Base-by-base conservation (phyloP, 352 stramenopile species). In the Globisporangium yorkense region DNA sequence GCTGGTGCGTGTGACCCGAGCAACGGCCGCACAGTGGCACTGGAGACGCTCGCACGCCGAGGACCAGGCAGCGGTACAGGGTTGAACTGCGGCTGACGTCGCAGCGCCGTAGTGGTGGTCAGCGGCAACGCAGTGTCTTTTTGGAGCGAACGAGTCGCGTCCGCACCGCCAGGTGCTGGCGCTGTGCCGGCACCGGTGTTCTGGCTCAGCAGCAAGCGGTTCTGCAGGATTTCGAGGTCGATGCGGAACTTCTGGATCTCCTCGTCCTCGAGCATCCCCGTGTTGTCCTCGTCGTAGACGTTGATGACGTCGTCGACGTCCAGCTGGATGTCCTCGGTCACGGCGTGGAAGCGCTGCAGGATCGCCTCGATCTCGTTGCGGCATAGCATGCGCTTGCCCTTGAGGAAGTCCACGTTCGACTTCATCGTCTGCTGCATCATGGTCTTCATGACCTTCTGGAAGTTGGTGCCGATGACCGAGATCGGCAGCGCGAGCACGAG, bases 381-480 rank as follows among this genome's bases (percentile, higher is more conserved):
- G 20, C 78, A 87, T 33, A 90, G 51, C 67, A 87, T 82, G 29
- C 73, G 78, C 51, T 88, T 88, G 35, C 80, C 78, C 53, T 83
- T 84, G 47, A 90, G 71, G 55, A 72, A 88, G 56, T 89, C 82
- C 21, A 92, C 75, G 59, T 88, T 89, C 29, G 70, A 80, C 52
- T 87, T 88, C 74, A 89, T 89, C 2, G 82, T 89, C 61, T 88
- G 65, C 31, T 89, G 82, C 62, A 88, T 76, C 37, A 88, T 69
- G 2, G 70, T 78, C 62, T 92, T 92, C 82, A 92, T 89, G 44
- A 89, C 79, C 55, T 92, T 89, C 59, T 92, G 82, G 57, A 92
- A 92, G 47, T 92, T 92, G 15, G 77, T 88, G 24, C 87, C 89
- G 49, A 97, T 92, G n/a, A 96, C 87, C 2, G 85, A 92, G 64